Conservation (phyloP, 177 flowering plant species). For the Tripterygium wilfordii region DNA sequence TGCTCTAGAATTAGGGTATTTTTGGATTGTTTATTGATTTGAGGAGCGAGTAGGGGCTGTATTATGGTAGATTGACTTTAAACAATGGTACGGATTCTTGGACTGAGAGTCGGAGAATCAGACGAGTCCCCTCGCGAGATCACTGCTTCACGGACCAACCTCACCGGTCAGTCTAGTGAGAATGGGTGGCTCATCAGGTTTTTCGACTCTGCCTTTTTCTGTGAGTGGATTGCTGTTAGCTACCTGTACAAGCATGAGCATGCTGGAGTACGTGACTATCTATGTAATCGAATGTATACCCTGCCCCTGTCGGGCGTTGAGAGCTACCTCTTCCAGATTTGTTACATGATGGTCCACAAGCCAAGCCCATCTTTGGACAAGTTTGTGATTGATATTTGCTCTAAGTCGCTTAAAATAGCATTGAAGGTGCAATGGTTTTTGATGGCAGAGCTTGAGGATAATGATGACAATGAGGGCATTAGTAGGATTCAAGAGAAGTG, state of each 20-base stretch:
- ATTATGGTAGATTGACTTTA: no score
- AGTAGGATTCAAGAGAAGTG: slow-evolving; percentile 97
- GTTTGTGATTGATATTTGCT: slow-evolving; percentile 92
- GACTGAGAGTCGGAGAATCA: slow-evolving; percentile 53
- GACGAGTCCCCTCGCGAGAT: slow-evolving; percentile 87
- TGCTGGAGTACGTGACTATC: slow-evolving; percentile 85
- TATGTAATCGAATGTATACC: slow-evolving; percentile 96
- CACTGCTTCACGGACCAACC: slow-evolving; percentile 34
- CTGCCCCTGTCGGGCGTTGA: slow-evolving; percentile 92
- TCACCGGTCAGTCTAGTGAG: slow-evolving; percentile 61
- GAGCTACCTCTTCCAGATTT: slow-evolving; percentile 88
- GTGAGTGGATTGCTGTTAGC: slow-evolving; percentile 99
- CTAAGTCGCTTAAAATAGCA: slow-evolving; percentile 80
- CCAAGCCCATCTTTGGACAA: slow-evolving; percentile 97
- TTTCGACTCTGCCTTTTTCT: slow-evolving; percentile 93
- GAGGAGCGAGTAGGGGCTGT: no score
- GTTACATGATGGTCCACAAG: slow-evolving; percentile 92
- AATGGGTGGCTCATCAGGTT: slow-evolving; percentile 96
- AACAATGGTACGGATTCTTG: slow-evolving; percentile 77
- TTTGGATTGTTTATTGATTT: no score
- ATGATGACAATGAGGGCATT: slow-evolving; percentile 93
- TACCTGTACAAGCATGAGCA: slow-evolving; percentile 96
- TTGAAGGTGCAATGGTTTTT: slow-evolving; percentile 95
- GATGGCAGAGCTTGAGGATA: slow-evolving; percentile 93
- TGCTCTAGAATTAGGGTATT: no score